A percentile compares a stretch with the other conserved stretches of the same genome.
These are phyloP conservation scores for Rhododendron henanense DNA, from an alignment of 148 eudicot genomes.

Conservation along the genomic window DNA sequence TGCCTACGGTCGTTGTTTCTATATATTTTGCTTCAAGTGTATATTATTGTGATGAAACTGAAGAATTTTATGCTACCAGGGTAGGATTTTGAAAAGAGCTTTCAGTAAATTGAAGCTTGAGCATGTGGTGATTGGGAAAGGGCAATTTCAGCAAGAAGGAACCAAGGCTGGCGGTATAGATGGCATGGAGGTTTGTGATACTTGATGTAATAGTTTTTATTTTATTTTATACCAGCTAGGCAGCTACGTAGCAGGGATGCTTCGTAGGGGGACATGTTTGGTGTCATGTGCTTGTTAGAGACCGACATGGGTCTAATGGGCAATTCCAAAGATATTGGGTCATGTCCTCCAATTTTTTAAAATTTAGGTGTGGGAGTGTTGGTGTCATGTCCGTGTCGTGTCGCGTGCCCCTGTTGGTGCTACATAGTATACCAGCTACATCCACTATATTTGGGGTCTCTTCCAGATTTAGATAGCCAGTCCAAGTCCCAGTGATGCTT, in stretches of 20 bases:
- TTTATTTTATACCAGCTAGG: not conserved
- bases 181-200: slow-evolving; percentile 46
- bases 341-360: not conserved
- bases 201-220: not conserved
- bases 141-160: slow-evolving; percentile 84
- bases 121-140: slow-evolving; percentile 95
- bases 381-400: not conserved
- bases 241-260: not conserved
- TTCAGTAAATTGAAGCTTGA: slow-evolving; percentile 93
- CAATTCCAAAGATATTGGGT: not conserved
- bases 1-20: not conserved
- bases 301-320: not conserved
- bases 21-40: not conserved
- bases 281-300: not conserved
- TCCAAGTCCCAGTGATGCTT: not conserved
- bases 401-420: not conserved
- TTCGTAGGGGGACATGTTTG: not conserved
- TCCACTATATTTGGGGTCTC: not conserved
- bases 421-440: not conserved
- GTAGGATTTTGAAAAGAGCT: slow-evolving; percentile 93
- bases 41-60: slow-evolving; percentile 6
- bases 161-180: slow-evolving; percentile 40
- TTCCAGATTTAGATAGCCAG: not conserved
- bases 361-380: not conserved
- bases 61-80: slow-evolving; percentile 36